These are phyloP conservation scores for Limnomonas spitsbergensis DNA, from an alignment of 139 green algal species.

Conservation along the genomic window DNA sequence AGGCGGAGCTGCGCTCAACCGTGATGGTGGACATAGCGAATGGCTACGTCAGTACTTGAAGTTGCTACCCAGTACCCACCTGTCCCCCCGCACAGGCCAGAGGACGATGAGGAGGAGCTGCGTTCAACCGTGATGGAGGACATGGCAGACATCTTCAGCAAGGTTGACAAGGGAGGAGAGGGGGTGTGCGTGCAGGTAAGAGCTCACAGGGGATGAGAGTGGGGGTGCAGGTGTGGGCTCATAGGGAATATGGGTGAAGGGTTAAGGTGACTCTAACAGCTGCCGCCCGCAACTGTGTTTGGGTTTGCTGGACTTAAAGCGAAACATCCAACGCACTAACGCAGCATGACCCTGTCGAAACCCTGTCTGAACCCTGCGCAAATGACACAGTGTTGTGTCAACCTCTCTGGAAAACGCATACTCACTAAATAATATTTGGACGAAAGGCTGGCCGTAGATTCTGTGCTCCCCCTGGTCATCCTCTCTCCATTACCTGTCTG, in stretches of 20 bases:
- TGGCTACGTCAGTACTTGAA: slow-evolving; percentile 82
- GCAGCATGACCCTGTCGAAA: no score
- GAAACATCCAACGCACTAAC: no score
- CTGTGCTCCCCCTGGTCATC: no score
- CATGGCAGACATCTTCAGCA: slow-evolving; percentile 88
- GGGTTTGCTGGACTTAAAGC: no score
- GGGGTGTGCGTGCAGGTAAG: slow-evolving; percentile 91
- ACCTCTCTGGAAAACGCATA: no score
- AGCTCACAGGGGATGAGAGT: background rate
- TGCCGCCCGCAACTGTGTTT: no score
- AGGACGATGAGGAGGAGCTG: slow-evolving; percentile 91
- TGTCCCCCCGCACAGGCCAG: slow-evolving; percentile 34
- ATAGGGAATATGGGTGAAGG: background rate
- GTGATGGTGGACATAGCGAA: slow-evolving; percentile 94
- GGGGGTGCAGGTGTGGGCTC: background rate
- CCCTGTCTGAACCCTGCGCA: no score
- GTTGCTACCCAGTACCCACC: no score
- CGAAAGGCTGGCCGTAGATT: no score
- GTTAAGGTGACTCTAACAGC: no score
- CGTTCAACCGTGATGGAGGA: slow-evolving; percentile 93
- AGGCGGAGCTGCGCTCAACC: slow-evolving; percentile 89
- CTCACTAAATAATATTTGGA: no score
- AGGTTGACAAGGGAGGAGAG: slow-evolving; percentile 81
- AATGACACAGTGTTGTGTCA: background rate
- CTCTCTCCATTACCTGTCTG: no score